Base-by-base conservation (phyloP, 768 basidiomycete species). In the Mrakia frigida region DNA sequence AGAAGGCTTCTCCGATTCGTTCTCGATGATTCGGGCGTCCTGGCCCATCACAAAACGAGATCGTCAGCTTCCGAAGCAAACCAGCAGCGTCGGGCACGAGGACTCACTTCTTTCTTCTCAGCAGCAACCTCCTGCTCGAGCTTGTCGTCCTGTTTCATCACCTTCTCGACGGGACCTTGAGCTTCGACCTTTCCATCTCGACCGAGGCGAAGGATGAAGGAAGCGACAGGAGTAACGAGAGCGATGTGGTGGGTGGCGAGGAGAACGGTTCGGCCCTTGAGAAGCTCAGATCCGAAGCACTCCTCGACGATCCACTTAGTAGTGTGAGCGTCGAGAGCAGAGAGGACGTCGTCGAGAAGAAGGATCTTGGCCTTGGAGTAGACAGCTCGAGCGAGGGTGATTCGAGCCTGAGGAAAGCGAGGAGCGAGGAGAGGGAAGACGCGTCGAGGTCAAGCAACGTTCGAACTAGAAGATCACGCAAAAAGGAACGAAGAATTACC, bases 261-360 rank as follows among this genome's bases (percentile, higher is more conserved):
- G 10, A 89, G 79, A 13, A 88, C 83, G 2, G 88, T 88, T 25
- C 88, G 83, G 28, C 84, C 86, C 18, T 80, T 81, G 56, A 88
- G 80, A 3, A 89, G 81, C 73, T 86, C 85, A 9, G 87, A 86
- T 68, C 82, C 79, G 77, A 88, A 84, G 76, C 87, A 90, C 59
- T 89, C 84, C 28, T 91, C 87, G 5, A 91, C 79, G 69, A 91
- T 87, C 43, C 85, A 85, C 78, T 89, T 88, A 14, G 90, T 89
- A 6, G 92, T 91, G 79, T 90, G 88, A 0, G 91, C 88, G 78
- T 93, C 92, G 9, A 93, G 89, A 0, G 84, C 84, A 35, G 92
- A 90, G 46, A 97, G 86, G 53, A 93, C 93, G 78, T 98, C 95
- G 79, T 74, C 73, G 60, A 74, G 61, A 25, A 74, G 65, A 21